Base-by-base conservation (phyloP, 768 basidiomycete species). In the Lactifluus piperatus region DNA sequence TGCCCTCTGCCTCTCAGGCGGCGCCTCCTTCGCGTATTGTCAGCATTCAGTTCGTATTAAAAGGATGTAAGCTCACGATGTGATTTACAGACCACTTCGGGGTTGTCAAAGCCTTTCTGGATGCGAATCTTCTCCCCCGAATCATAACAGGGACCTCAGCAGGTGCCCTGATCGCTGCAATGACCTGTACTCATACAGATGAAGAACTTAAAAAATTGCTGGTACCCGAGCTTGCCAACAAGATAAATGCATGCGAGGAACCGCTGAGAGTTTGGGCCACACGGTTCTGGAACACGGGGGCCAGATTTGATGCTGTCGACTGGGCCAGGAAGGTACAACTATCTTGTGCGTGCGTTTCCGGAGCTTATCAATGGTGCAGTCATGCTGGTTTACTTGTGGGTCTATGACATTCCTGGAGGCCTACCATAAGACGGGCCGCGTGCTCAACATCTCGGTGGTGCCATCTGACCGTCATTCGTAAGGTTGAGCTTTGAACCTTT, bases 341-440 rank as follows among this genome's bases (percentile, higher is more conserved):
- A 10, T 48, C 56, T 18, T 22, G 7, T 29, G 20, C 29, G 7
- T 14, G 39, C 10, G 6, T 22, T 22, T 43, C 50, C 30, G 30
- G 32, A 43, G n/a, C 29, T 56, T 20, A 51, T 36, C 29, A 47
- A 47, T 36, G 16, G 26, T 24, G 10, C 49, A 93, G 91, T 82
- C 86, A 52, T 76, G 83, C 13, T 99, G 91, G 74, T 97, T 95
- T 70, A 95, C 93, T 8, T 80, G 85, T 59, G 95, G 95, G 3
- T 93, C 91, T 1, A 82, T 91, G 81, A 98, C 95, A 2, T 99
- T 99, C 74, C 83, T 83, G 50, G 97, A 99, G 70, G 95, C 95
- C 1, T 98, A 95, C 67, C 73, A 91, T 67, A 78, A 87, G 65
- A 99, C 97, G 0, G 95, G 95, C 26, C 81, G 95, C 39, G 88